Evolutionary conservation across 1,284 basidiomycete species (phyloP), one percentile per base, ranked within the genome.

Genomic region (Chalciporus piperatoides): DNA sequence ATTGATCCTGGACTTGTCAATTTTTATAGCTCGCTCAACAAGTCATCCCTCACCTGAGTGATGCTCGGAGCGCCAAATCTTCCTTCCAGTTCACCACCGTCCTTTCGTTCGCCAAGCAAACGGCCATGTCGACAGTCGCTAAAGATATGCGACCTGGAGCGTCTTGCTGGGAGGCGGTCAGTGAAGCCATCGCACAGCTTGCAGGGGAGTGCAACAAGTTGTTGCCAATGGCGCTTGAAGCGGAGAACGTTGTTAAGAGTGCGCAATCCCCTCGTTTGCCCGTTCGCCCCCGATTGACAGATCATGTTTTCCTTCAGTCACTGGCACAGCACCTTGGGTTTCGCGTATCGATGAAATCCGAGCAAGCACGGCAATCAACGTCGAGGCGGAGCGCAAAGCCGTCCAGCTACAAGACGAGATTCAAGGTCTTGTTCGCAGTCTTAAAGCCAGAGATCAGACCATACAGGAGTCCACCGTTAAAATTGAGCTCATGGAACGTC

Each of bases 401-500:
- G 73, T 81, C 3, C 86, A 91, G 57, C 78, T 97, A 23, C 86
- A 85, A 53, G 94, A 97, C 54, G 92, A 98, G 67, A 82, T 95
- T 53, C 86, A 92, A 62, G 88, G 88, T 27, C 81, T 97, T 50
- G 79, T 86, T 25, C 85, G 92, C 24, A 90, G 81, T 48, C 78
- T 97, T 63, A 89, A 88, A 65, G 72, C 81, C 37, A 84, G 92
- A 70, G 96, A 99, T 56, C 91, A 97, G 74, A 81, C 71, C 32
- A 82, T 94, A 44, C 92, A 98, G 68, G 97, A 99, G 65, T 77
- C 84, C 6, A 74, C 75, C 5, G 92, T 98, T 54, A 98, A 95
- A 76, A 90, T 97, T 49, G 92, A 97, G 67, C 80, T 96, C 7
- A 89, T 99, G 78, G 92, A 96, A 64, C 83, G 92, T 44, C 82